Conservation (phyloP, 1,284 basidiomycete species). For the Fomitopsis palustris region DNA sequence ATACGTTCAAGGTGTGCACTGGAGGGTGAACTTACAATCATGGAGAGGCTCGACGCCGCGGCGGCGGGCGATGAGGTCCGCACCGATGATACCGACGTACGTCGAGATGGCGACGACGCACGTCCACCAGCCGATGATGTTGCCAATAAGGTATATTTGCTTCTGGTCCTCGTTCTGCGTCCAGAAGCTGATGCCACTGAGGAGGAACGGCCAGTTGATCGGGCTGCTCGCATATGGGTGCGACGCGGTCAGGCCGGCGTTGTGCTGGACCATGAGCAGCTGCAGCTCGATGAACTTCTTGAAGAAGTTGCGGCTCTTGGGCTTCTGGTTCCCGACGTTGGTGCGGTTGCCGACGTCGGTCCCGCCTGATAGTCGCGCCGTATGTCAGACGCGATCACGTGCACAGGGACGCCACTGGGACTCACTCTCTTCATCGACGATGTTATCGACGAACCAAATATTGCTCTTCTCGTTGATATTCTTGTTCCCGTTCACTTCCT, state of each 20-base stretch:
- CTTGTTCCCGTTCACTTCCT: constrained; percentile 99
- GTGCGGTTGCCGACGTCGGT: constrained; percentile 56
- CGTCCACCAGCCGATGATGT: constrained; percentile 93
- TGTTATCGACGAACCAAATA: constrained; percentile 87
- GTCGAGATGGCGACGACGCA: constrained; percentile 84
- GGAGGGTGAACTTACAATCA: constrained; percentile 62
- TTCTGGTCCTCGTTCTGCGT: constrained; percentile 80
- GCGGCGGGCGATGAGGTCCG: constrained; percentile 86
- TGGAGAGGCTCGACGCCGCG: constrained; percentile 85
- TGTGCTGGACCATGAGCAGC: constrained; percentile 95
- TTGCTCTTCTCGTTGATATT: constrained; percentile 80
- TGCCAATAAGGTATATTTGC: constrained; percentile 97
- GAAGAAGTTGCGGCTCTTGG: constrained; percentile 88
- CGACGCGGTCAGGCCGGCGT: constrained; percentile 89
- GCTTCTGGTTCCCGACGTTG: constrained; percentile 54
- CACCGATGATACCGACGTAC: constrained; percentile 86
- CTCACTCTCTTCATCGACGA: constrained; percentile 72
- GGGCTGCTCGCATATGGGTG: constrained; percentile 96
- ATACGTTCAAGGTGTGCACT: neutral
- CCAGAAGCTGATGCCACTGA: constrained; percentile 98
- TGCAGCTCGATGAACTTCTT: constrained; percentile 95
- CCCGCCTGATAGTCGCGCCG: constrained; percentile 41
- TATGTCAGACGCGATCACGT: neutral
- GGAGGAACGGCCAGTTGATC: constrained; percentile 97
- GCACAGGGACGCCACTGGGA: constrained; percentile 5